Percentiles rank a stretch among this genome's conserved stretches.
Conservation (phyloP, 208 protist genomes). For the Phytomonas sp. region DNA sequence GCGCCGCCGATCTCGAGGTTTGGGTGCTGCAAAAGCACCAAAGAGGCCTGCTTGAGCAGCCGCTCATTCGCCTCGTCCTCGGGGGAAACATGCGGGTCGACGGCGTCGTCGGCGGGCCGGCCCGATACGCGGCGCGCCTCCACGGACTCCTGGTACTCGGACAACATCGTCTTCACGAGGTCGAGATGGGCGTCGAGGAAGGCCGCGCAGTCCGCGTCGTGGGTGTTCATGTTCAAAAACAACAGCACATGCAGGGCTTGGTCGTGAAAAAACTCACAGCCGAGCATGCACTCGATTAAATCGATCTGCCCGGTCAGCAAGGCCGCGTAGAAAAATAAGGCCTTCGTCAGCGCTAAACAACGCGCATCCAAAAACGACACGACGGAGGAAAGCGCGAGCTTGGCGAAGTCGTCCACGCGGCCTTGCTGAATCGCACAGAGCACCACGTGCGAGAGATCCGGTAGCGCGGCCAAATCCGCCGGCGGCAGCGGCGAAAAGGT, state of each 20-base stretch:
- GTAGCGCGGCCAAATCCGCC: slow-evolving; percentile 21
- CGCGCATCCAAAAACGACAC: slow-evolving; percentile 53
- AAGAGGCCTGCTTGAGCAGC: background rate
- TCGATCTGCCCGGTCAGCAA: slow-evolving; percentile 59
- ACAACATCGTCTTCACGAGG: background rate
- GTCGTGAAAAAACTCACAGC: slow-evolving; percentile 52
- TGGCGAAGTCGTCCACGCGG: slow-evolving; percentile 37
- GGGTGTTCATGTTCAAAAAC: slow-evolving; percentile 16
- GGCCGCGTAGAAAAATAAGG: slow-evolving; percentile 53
- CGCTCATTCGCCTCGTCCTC: background rate
- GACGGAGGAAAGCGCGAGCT: slow-evolving; percentile 48
- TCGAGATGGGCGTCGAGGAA: background rate
- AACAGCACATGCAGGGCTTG: slow-evolving; percentile 58
- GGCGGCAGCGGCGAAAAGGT: background rate
- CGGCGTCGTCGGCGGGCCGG: background rate
- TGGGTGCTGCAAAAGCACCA: background rate
- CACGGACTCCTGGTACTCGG: background rate
- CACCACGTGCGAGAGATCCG: slow-evolving; percentile 65
- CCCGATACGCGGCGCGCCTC: background rate
- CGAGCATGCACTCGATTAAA: slow-evolving; percentile 37
- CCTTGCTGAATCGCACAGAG: slow-evolving; percentile 56
- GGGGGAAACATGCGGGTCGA: background rate
- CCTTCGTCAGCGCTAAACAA: slow-evolving; percentile 16
- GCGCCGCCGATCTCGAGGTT: background rate
- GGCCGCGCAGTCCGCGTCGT: slow-evolving; percentile 23